A percentile compares a stretch with the other conserved stretches of the same genome.
Evolutionary conservation across 2,329 filamentous ascomycete genomes (phyloP).

Genomic region (Alternaria atra): DNA sequence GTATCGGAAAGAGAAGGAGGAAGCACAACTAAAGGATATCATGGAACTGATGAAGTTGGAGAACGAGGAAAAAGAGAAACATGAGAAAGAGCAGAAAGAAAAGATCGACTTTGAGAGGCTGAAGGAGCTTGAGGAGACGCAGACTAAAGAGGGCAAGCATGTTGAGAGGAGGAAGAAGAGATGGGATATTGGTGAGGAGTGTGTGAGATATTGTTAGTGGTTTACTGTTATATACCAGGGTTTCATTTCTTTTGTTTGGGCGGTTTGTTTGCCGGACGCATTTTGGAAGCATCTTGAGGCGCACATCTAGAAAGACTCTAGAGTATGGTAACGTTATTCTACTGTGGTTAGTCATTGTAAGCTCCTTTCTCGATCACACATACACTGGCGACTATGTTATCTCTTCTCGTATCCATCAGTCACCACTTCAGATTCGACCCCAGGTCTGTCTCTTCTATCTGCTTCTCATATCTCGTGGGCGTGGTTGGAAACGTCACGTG

Average conservation of each 20-base stretch:
- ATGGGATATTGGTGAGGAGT: background rate
- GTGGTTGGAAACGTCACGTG: background rate
- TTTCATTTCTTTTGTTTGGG: background rate
- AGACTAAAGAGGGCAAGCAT: background rate
- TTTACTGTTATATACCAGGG: background rate
- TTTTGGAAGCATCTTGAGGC: background rate
- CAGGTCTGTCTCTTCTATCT: background rate
- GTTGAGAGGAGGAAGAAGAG: slow-evolving; percentile 5
- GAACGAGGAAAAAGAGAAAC: slow-evolving; percentile 20
- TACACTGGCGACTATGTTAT: too few relatives aligned
- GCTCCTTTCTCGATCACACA: too few relatives aligned
- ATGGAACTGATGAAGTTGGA: slow-evolving; percentile 27
- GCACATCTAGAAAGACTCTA: background rate
- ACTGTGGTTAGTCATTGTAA: background rate
- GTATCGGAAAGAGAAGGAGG: slow-evolving; percentile 18
- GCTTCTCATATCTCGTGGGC: background rate
- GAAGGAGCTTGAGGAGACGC: background rate
- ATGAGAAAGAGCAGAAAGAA: slow-evolving; percentile 15
- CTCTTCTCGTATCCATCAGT: too few relatives aligned
- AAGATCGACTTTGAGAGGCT: background rate
- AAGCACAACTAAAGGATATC: slow-evolving; percentile 20
- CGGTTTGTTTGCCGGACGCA: background rate
- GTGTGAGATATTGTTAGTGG: slow-evolving; percentile 9
- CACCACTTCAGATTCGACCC: background rate
- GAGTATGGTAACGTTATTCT: background rate